Evolutionary conservation across 2,329 filamentous ascomycete genomes (phyloP).

Genomic region (Pseudogymnoascus sp.): DNA sequence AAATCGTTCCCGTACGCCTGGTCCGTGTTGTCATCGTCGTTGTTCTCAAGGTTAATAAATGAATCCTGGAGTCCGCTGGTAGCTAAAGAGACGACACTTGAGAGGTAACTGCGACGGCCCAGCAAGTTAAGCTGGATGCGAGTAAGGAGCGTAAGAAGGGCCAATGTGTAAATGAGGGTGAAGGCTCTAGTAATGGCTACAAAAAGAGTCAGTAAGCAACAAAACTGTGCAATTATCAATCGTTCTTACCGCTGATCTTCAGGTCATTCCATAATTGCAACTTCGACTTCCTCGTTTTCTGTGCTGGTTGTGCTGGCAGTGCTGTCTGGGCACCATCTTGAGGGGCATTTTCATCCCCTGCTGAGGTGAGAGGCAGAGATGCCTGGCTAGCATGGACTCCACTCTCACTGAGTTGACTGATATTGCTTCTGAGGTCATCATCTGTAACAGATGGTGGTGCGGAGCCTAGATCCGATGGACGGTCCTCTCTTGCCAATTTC

Average conservation of each 20-base stretch:
- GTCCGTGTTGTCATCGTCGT: conserved; percentile 79
- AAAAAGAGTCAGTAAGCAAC: conserved; percentile 12
- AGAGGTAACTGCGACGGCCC: conserved; percentile 88
- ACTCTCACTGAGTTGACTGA: conserved; percentile 70
- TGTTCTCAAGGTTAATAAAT: conserved; percentile 77
- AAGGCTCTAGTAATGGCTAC: conserved; percentile 83
- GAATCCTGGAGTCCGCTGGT: conserved; percentile 58
- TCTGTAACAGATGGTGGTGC: conserved; percentile 60
- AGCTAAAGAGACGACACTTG: conserved; percentile 86
- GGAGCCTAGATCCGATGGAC: conserved; percentile 35
- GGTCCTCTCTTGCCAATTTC: conserved; percentile 50
- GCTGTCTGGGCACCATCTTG: conserved; percentile 34
- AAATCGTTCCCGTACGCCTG: conserved; percentile 87
- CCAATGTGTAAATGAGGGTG: conserved; percentile 84
- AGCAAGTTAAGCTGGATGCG: conserved; percentile 95
- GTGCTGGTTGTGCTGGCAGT: conserved; percentile 25
- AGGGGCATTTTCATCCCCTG: conserved; percentile 28
- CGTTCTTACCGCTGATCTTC: conserved; percentile 76
- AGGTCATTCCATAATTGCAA: conserved; percentile 94
- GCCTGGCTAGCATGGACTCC: conserved; percentile 78
- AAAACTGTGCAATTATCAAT: conserved; percentile 10
- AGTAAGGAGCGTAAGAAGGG: conserved; percentile 83
- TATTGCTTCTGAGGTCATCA: conserved; percentile 72
- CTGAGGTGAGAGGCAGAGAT: conserved; percentile 46
- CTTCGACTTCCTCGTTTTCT: conserved; percentile 67